Conservation (phyloP, 2,329 filamentous ascomycete species). For the Didymella segeticola region DNA sequence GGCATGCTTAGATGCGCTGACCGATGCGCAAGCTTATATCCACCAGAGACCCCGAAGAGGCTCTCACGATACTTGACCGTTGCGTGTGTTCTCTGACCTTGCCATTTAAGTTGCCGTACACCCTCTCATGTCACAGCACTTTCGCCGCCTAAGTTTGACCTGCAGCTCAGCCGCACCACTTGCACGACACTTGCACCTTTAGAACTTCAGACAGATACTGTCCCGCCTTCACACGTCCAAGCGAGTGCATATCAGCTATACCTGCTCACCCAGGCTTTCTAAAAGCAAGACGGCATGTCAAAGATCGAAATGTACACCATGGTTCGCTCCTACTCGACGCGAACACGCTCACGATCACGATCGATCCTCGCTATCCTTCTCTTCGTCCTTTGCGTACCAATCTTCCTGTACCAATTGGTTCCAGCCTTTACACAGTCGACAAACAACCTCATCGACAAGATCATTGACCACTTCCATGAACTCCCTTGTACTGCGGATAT, state of each 20-base stretch:
- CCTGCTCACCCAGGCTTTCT: background rate
- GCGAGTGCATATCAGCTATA: background rate
- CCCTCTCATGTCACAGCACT: background rate
- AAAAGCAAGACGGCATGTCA: background rate
- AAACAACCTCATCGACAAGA: conserved; percentile 6
- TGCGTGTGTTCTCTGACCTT: background rate
- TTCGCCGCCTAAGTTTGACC: background rate
- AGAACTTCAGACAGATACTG: background rate
- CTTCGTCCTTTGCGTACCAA: conserved; percentile 24
- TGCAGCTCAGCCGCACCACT: conserved; percentile 17
- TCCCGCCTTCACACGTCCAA: background rate
- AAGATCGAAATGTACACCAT: background rate
- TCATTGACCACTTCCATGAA: conserved; percentile 6
- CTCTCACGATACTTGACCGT: conserved; percentile 3
- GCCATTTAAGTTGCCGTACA: background rate
- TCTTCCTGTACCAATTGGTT: conserved; percentile 30
- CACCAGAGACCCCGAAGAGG: conserved; percentile 3
- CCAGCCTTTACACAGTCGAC: conserved; percentile 19
- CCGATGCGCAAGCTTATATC: conserved; percentile 12
- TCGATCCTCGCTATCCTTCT: conserved; percentile 19
- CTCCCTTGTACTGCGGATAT: conserved; percentile 33
- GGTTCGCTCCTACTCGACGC: background rate
- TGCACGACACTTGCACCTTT: conserved; percentile 11
- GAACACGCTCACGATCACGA: conserved; percentile 5
- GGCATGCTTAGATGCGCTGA: conserved; percentile 13